Percentiles rank a stretch among this genome's conserved stretches.
Evolutionary conservation across 2,329 filamentous ascomycete genomes (phyloP).

Genomic region (Aspergillus hortae): DNA sequence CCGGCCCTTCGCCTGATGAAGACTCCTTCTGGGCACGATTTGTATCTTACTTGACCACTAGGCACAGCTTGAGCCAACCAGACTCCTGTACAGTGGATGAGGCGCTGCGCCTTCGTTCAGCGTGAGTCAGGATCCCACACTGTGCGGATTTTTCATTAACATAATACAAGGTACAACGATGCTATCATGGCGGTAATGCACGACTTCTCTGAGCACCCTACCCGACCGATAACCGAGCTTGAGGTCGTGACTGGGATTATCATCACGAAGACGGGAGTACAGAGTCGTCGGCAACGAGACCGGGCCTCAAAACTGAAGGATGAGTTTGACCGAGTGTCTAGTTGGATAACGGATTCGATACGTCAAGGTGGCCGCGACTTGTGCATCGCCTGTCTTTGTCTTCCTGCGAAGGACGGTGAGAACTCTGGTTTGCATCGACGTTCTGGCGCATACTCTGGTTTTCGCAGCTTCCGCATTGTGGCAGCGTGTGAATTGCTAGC

Average conservation of each 20-base stretch:
- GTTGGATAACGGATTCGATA: constrained; percentile 24
- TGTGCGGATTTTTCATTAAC: constrained; percentile 1
- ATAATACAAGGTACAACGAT: constrained; percentile 49
- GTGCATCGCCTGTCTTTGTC: constrained; percentile 15
- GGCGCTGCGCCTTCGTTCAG: constrained; percentile 12
- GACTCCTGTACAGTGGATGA: constrained; percentile 9
- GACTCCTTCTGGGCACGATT: constrained; percentile 14
- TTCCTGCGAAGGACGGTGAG: constrained; percentile 3
- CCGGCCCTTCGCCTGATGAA: constrained; percentile 1
- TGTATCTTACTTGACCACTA: neutral
- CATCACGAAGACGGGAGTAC: constrained; percentile 47
- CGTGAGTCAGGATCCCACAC: neutral
- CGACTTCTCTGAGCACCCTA: constrained; percentile 40
- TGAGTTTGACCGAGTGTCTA: constrained; percentile 12
- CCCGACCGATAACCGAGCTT: constrained; percentile 45
- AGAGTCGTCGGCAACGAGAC: constrained; percentile 39
- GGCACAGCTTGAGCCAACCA: constrained; percentile 5
- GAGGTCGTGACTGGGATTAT: constrained; percentile 59
- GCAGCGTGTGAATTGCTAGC: constrained; percentile 15
- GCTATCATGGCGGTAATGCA: constrained; percentile 49
- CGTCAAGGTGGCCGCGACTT: constrained; percentile 8
- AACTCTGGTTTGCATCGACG: neutral
- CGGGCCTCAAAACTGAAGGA: constrained; percentile 42
- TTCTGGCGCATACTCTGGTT: constrained; percentile 3
- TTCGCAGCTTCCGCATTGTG: constrained; percentile 16